Evolutionary conservation across 2,329 filamentous ascomycete species (phyloP), one percentile per base, ranked within the genome.

Genomic region (Elsinoe fawcettii): DNA sequence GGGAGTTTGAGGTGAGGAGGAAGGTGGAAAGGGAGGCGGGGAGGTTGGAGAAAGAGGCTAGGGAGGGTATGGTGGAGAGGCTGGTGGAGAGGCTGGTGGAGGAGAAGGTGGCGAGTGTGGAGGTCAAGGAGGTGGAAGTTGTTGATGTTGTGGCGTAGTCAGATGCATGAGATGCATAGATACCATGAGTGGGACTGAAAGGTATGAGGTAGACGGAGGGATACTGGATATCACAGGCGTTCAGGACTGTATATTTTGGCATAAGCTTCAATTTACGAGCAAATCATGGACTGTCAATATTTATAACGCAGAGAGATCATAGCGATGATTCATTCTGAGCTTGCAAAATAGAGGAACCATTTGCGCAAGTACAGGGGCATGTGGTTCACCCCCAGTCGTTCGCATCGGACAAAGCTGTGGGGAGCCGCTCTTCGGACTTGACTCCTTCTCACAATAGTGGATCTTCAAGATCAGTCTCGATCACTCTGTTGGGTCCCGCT

Each of bases 11-110:
- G 32, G 34, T 34, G 49, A 39, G 39, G 49, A 53, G 49, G 49
- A 53, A 22, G 20, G 32, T 25, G 16, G 49, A 53, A 32, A 39
- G 49, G 49, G 34, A 37, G 32, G 49, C 25, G 1, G 20, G 20
- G 16, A 37, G 49, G 46, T 20, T 36, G 46, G 46, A 32, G 14
- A 32, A 18, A 14, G 16, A 51, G 32, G 49, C 30, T 4, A 51
- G n/a, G 46, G 25, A 20, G 30, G 18, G 32, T 67, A 77, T 9
- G 12, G 30, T 53, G 4, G 49, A 53, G 49, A 25, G 2, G 2
- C 7, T 53, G 18, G 23, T 49, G 18, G 49, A 53, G 49, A 25
- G 2, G 2, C 7, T 53, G 18, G 23, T 49, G 18, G 49, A 37
- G 49, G 32, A 53, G 32, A 53, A 53, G 49, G 18, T 16, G 32